Conservation (phyloP, 2,329 filamentous ascomycete genomes). For the Venturia carpophila region DNA sequence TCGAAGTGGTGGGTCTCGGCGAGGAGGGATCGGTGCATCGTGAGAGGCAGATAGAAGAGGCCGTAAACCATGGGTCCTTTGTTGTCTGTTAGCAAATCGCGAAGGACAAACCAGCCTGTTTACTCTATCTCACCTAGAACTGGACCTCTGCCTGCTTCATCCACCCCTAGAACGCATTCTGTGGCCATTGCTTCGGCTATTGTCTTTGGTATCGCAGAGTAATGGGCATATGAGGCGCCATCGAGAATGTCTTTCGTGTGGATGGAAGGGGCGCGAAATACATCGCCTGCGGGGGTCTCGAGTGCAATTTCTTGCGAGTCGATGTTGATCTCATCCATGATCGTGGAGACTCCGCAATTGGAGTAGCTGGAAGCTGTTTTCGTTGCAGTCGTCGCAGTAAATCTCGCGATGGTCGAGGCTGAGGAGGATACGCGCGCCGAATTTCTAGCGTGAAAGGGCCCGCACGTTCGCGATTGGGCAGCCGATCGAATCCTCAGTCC, state of each 20-base stretch:
- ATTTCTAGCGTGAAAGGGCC: constrained; percentile 7
- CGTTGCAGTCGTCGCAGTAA: background rate
- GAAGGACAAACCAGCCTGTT: background rate
- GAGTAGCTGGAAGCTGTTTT: background rate
- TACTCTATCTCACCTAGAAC: constrained; percentile 60
- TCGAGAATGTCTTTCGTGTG: constrained; percentile 31
- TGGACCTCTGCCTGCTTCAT: constrained; percentile 88
- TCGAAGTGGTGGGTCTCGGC: constrained; percentile 78
- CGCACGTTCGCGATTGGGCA: background rate
- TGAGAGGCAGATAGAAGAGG: constrained; percentile 62
- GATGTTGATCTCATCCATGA: constrained; percentile 21
- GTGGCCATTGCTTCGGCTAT: constrained; percentile 38
- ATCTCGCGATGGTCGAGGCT: background rate
- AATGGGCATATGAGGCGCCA: constrained; percentile 42
- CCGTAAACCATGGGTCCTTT: constrained; percentile 58
- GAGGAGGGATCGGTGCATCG: constrained; percentile 62
- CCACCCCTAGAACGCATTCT: constrained; percentile 75
- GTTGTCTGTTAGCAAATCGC: constrained; percentile 22
- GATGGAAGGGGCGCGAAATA: constrained; percentile 44
- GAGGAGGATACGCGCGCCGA: constrained; percentile 4
- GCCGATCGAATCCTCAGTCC: background rate
- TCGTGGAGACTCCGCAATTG: background rate
- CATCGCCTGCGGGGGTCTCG: constrained; percentile 30
- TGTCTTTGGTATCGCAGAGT: constrained; percentile 36
- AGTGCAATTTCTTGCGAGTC: constrained; percentile 29